Base-by-base conservation (phyloP, 768 basidiomycete genomes). In the Termitomyces sp. region DNA sequence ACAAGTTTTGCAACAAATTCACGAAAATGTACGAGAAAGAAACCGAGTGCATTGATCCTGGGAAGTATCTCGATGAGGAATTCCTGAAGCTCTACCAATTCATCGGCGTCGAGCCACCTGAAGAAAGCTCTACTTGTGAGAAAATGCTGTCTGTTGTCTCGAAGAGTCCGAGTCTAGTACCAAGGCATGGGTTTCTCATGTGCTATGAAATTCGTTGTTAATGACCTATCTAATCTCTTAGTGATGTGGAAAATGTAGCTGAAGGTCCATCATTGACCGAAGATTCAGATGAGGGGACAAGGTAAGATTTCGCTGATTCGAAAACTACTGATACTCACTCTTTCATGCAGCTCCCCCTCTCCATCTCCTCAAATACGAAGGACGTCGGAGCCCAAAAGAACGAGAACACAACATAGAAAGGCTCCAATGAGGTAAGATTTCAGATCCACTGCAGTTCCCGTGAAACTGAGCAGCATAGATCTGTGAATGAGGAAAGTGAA, bases 1-100 rank as follows among this genome's bases (percentile, higher is more conserved):
- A 74, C 22, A 75, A 79, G n/a, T 85, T 88, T 70, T 76, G 79
- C 51, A 72, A 68, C 20, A 64, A 70, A 5, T 71, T 88, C 60
- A 57, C 58, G 26, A 80, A 77, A 49, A 67, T 72, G 45, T 84
- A 80, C 56, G 68, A 65, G 15, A 68, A 72, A 24, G 76, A 77
- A 31, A 57, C 85, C 29, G 70, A 73, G 37, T 64, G 68, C n/a
- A 68, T 78, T 24, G 71, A 80, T 51, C 68, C 69, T 24, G 58
- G 57, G 7, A 58, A 68, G 55, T 73, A 70, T 61, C 62, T 71
- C 13, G 73, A 80, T 48, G 73, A 75, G n/a, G 77, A 79, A 57
- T 72, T 79, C 60, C 63, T 66, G 36, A 71, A 77, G 52, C 46
- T 79, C 6, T 81, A 77, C 61, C 70, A 73, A 29, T 72, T 69